Conservation (phyloP, 805 yeast genomes). For the Saccharomycopsis fibuligera region DNA sequence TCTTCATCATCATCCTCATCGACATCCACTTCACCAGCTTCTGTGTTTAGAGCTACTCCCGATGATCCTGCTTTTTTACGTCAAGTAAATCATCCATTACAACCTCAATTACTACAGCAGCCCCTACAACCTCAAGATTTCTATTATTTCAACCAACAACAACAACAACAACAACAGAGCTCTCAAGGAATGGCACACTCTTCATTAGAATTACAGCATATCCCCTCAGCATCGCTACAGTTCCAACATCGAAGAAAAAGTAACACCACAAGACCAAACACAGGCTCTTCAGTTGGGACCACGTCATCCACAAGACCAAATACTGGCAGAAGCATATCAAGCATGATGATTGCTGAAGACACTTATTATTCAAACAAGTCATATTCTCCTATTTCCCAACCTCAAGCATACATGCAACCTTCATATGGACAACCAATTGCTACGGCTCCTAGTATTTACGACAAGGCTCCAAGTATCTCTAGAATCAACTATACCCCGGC, state of each 20-base stretch:
- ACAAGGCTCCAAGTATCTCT: no score
- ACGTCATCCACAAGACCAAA: constrained; percentile 1
- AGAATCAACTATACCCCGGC: no score
- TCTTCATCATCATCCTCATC: no score
- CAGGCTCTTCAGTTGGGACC: constrained; percentile 1
- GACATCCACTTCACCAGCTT: no score
- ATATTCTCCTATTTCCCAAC: not conserved
- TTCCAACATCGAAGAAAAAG: constrained; percentile 1
- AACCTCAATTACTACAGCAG: not conserved
- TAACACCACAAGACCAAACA: not conserved
- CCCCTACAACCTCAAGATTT: not conserved
- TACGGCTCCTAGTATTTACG: no score
- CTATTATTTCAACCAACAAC: not conserved
- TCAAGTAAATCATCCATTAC: no score
- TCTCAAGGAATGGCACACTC: no score
- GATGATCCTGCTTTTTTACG: not conserved
- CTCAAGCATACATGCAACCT: no score
- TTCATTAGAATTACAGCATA: no score
- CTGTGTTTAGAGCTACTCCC: no score
- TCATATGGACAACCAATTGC: no score
- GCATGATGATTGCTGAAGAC: constrained; percentile 1
- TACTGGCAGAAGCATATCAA: constrained; percentile 8
- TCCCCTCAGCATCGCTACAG: not conserved
- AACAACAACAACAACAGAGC: not conserved
- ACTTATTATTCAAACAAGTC: not conserved